Conservation (phyloP, 75 land plant species). For the Selaginella tamariscina region DNA sequence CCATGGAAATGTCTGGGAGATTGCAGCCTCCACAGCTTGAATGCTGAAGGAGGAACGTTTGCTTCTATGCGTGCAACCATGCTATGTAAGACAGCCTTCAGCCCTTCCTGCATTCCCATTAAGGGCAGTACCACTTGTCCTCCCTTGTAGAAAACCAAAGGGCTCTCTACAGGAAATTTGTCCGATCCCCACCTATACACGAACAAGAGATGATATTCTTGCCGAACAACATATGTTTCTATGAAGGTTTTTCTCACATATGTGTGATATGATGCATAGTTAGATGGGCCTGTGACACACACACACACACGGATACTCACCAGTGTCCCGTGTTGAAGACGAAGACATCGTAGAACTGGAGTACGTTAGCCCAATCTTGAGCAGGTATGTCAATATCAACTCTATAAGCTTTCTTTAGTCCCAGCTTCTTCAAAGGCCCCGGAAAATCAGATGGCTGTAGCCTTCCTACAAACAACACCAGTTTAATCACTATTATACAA, state of each 20-base stretch:
- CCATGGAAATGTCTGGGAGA: constrained; percentile 93
- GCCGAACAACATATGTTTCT: too few species aligned
- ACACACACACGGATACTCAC: constrained; percentile 59
- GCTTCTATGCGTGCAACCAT: constrained; percentile 51
- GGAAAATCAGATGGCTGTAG: constrained; percentile 43
- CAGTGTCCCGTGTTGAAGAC: constrained; percentile 91
- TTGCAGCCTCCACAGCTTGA: constrained; percentile 84
- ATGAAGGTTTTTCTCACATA: too few species aligned
- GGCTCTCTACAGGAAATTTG: constrained; percentile 73
- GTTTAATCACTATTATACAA: too few species aligned
- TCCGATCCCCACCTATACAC: constrained; percentile 64
- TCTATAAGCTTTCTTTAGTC: constrained; percentile 39
- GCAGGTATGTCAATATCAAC: constrained; percentile 87
- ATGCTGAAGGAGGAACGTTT: constrained; percentile 34
- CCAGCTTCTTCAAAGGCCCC: constrained; percentile 17
- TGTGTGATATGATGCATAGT: too few species aligned
- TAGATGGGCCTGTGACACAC: constrained; percentile 42
- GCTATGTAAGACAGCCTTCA: constrained; percentile 47
- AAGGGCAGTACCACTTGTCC: constrained; percentile 63
- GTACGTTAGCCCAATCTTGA: constrained; percentile 61
- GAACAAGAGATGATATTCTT: background rate
- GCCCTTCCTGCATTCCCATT: constrained; percentile 53
- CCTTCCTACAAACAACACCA: constrained; percentile 32
- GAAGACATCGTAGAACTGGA: constrained; percentile 67
- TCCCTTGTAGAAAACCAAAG: constrained; percentile 60